A percentile compares a stretch with the other conserved stretches of the same genome.
Conservation (phyloP, 2,329 filamentous ascomycete species). For the Penicillium hordei region DNA sequence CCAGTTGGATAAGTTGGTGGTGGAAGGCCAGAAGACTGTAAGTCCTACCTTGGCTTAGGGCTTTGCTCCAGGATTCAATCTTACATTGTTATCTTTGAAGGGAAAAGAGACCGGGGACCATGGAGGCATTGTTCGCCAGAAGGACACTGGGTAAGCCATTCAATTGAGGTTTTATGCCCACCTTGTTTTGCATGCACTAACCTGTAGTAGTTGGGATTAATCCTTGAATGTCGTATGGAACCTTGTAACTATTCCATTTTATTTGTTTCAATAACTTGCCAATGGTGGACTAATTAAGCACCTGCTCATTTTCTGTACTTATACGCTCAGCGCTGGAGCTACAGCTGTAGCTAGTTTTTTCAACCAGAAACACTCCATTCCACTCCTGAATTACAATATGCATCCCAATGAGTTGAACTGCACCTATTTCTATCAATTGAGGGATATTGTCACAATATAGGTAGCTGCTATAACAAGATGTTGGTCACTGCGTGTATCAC, state of each 20-base stretch:
- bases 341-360: constrained; percentile 15
- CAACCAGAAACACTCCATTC: constrained; percentile 11
- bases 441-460: not conserved
- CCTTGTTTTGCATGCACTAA: constrained; percentile 5
- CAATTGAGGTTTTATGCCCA: not conserved
- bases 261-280: constrained; percentile 6
- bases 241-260: constrained; percentile 11
- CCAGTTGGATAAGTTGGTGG: constrained; percentile 84
- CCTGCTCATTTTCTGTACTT: constrained; percentile 23
- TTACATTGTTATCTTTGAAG: constrained; percentile 18
- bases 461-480: not conserved
- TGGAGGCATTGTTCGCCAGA: constrained; percentile 70
- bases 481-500: constrained; percentile 5
- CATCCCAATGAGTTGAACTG: not conserved
- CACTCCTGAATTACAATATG: not conserved
- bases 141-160: constrained; percentile 67
- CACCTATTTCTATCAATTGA: not conserved
- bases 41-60: constrained; percentile 28
- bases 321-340: constrained; percentile 19
- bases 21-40: constrained; percentile 82
- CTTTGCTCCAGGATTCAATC: not conserved
- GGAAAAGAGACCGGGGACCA: constrained; percentile 58
- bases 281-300: constrained; percentile 8
- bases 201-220: constrained; percentile 33
- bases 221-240: constrained; percentile 3